phyloP scores from a whole-genome alignment of 768 basidiomycete genomes.

The Hericium erinaceus region DNA sequence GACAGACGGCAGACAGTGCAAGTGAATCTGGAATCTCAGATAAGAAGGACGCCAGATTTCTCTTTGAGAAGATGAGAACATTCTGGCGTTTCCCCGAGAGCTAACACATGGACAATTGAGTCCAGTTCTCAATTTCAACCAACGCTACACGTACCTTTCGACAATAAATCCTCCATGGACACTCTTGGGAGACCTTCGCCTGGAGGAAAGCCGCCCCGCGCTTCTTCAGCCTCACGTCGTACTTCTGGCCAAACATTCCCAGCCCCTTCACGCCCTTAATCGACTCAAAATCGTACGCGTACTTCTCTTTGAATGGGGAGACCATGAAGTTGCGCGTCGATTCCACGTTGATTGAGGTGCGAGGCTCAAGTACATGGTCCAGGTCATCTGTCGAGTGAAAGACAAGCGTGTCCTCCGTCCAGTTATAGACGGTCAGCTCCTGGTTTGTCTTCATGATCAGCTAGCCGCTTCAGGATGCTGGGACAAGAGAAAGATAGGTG shows the following conservation, averaged over 20 bases:
- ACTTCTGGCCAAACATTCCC: neutral
- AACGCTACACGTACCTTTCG: constrained; percentile 33
- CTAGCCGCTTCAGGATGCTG: too few relatives aligned
- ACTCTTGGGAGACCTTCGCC: constrained; percentile 31
- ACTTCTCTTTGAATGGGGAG: neutral
- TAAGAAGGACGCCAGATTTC: constrained; percentile 50
- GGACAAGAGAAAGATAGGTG: too few relatives aligned
- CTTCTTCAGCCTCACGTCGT: neutral
- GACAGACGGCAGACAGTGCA: constrained; percentile 61
- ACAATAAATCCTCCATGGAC: constrained; percentile 51
- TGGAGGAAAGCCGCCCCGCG: constrained; percentile 16
- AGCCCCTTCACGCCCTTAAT: neutral
- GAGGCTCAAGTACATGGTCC: neutral
- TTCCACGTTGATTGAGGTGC: constrained; percentile 6
- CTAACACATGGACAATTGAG: constrained; percentile 23
- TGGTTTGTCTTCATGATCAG: constrained; percentile 1
- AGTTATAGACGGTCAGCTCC: constrained; percentile 28
- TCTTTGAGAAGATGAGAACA: constrained; percentile 49
- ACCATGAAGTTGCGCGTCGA: constrained; percentile 3
- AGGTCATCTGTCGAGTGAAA: constrained; percentile 4
- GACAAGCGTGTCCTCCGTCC: constrained; percentile 22
- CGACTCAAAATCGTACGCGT: neutral
- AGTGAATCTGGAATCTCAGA: constrained; percentile 55
- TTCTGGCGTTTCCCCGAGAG: constrained; percentile 33
- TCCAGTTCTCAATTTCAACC: neutral